Evolutionary conservation across 768 basidiomycete genomes (phyloP).

Genomic region (Zangia roseola): DNA sequence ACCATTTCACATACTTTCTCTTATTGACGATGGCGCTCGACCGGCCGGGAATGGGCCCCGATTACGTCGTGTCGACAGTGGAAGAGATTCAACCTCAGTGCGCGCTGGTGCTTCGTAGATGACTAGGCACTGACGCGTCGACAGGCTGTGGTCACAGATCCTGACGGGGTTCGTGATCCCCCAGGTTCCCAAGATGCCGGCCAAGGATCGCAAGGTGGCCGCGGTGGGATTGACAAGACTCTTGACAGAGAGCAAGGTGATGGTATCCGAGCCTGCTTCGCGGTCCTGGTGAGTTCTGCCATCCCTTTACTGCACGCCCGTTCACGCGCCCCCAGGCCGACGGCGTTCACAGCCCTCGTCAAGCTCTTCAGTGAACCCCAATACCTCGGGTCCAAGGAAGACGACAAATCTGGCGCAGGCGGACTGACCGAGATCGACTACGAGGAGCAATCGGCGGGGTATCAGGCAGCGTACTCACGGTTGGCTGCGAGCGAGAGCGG

Average conservation of each 20-base stretch:
- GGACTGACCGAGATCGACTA: conserved; percentile 77
- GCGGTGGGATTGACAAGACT: conserved; percentile 78
- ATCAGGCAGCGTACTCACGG: conserved; percentile 92
- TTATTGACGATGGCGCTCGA: conserved; percentile 74
- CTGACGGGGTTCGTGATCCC: conserved; percentile 74
- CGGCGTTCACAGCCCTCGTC: conserved; percentile 64
- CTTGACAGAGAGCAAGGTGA: conserved; percentile 68
- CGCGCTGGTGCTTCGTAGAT: background rate
- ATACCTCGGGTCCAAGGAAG: conserved; percentile 51
- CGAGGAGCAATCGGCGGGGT: conserved; percentile 87
- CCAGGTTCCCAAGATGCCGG: conserved; percentile 75
- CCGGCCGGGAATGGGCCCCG: conserved; percentile 70
- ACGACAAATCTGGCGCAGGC: conserved; percentile 40
- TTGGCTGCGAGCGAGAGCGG: conserved; percentile 75
- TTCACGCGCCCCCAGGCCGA: conserved; percentile 51
- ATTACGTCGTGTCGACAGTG: conserved; percentile 72
- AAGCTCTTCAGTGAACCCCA: conserved; percentile 80
- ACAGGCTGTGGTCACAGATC: conserved; percentile 77
- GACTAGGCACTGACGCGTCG: background rate
- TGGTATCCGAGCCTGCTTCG: conserved; percentile 63
- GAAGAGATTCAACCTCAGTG: conserved; percentile 87
- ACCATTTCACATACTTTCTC: conserved; percentile 78
- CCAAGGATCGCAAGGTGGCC: conserved; percentile 82
- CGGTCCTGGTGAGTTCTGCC: conserved; percentile 57
- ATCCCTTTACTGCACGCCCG: background rate